These are phyloP conservation scores for Vigna trinervia DNA, from an alignment of 306 rosid species.

Conservation along the genomic window DNA sequence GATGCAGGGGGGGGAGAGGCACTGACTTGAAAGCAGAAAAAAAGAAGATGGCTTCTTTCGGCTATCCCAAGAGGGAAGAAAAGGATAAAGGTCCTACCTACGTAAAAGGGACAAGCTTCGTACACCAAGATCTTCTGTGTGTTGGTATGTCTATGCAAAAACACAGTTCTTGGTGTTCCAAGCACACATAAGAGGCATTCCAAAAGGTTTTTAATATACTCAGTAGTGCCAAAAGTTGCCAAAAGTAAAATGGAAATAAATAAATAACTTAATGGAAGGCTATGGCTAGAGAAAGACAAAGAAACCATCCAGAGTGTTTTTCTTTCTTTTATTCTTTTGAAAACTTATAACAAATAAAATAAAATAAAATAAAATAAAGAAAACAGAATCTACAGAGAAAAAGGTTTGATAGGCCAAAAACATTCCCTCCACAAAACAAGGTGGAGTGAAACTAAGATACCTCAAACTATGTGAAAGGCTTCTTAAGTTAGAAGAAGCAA, in stretches of 20 bases:
- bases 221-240: conserved; percentile 49
- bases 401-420: conserved; percentile 45
- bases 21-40: conserved; percentile 54
- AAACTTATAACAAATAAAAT: background rate
- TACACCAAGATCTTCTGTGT: conserved; percentile 35
- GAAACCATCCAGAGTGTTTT: conserved; percentile 36
- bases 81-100: conserved; percentile 65
- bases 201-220: conserved; percentile 25
- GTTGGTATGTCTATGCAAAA: conserved; percentile 39
- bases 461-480: conserved; percentile 41
- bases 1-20: conserved; percentile 7
- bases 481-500: conserved; percentile 36
- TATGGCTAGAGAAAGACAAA: conserved; percentile 59
- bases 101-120: conserved; percentile 52
- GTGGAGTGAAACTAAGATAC: conserved; percentile 40
- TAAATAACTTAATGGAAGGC: conserved; percentile 8
- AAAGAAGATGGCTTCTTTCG: conserved; percentile 62
- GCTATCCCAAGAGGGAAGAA: conserved; percentile 76
- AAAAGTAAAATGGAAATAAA: conserved; percentile 28
- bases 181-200: conserved; percentile 21
- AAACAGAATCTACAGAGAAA: conserved; percentile 51
- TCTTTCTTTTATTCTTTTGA: background rate
- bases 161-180: conserved; percentile 38
- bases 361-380: conserved; percentile 12
- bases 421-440: conserved; percentile 57